phyloP scores from a whole-genome alignment of 2,329 filamentous ascomycete genomes.

The Aaosphaeria arxii region DNA sequence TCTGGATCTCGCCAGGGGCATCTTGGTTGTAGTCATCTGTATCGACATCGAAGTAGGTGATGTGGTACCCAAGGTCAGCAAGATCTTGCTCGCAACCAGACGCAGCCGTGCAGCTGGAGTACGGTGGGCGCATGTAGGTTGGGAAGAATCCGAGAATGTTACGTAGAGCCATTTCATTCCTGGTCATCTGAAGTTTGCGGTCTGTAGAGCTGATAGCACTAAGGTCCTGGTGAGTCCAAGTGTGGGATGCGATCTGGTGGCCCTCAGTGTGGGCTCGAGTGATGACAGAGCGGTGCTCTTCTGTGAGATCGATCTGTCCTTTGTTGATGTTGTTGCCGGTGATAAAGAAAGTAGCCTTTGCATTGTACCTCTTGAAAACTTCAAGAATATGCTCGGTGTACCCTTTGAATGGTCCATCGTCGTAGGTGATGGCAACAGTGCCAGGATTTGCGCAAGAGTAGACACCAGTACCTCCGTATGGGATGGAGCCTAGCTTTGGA shows the following conservation, averaged over 20 bases:
- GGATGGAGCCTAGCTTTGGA: constrained; percentile 52
- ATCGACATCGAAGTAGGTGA: constrained; percentile 61
- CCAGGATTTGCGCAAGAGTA: constrained; percentile 53
- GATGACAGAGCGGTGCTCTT: constrained; percentile 49
- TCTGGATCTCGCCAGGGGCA: constrained; percentile 46
- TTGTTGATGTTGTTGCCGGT: constrained; percentile 57
- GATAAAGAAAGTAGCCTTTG: constrained; percentile 68
- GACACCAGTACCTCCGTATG: constrained; percentile 57
- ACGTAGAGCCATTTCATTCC: constrained; percentile 55
- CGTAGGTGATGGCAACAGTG: constrained; percentile 64
- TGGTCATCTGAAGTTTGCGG: constrained; percentile 49
- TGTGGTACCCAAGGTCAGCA: constrained; percentile 54
- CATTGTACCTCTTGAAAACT: constrained; percentile 57
- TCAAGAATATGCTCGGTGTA: constrained; percentile 63
- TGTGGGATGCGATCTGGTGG: constrained; percentile 61
- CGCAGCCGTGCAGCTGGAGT: constrained; percentile 44
- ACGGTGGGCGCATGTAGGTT: constrained; percentile 53
- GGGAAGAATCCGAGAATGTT: constrained; percentile 57
- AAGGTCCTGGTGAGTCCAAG: constrained; percentile 53
- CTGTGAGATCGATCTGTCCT: constrained; percentile 53
- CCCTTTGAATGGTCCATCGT: constrained; percentile 60
- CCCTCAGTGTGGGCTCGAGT: constrained; percentile 54
- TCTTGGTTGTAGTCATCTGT: constrained; percentile 60
- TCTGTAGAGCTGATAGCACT: constrained; percentile 42
- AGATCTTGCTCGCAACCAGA: constrained; percentile 41